Base-by-base conservation (phyloP, 176 grass and related monocot genomes). In the Ensete ventricosum region DNA sequence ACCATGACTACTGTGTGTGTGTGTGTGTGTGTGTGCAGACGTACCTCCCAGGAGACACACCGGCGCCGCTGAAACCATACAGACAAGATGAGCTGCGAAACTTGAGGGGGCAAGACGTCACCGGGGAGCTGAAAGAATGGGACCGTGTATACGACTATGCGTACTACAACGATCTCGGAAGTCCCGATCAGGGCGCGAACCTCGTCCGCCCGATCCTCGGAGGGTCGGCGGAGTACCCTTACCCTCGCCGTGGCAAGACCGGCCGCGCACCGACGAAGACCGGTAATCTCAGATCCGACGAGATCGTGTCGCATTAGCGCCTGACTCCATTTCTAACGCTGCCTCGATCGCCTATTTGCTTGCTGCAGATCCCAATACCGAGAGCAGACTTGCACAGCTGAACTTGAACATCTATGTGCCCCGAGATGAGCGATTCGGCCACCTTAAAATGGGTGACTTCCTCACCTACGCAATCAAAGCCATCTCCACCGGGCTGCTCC, bases 141-240 rank as follows among this genome's bases (percentile, higher is more conserved):
- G 85, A 96, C 73, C 85, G 92, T 34, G 63, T 96, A 4, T 96
- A 96, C 75, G 76, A 78, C 76, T 96, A 96, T 64, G 92, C 76
- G 23, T 66, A 83, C 74, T 96, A 96, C 77, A 96, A 91, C 52
- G 88, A 96, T 77, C 92, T 96, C 16, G 92, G 88, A 71, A 76
- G 82, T 19, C 86, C 77, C 3, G 81, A 88, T 53, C 4, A 1
- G 34, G 34, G 34, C 14, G 50, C 24, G 62, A 55, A 83, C 14
- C 58, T 51, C 74, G 80, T 73, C 2, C 92, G 88, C 48, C 86
- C 83, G 0, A 10, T 96, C 55, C 88, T 96, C 12, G 92, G 88
- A 43, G 92, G 88, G 19, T 74, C 75, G 10, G 2, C 21, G 1
- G 80, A 88, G 2, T 52, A 88, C 74, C 86, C 86, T 3, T 92